These are phyloP conservation scores for Botrytis medusae DNA, from an alignment of 2,329 filamentous ascomycete genomes.

Conservation along the genomic window DNA sequence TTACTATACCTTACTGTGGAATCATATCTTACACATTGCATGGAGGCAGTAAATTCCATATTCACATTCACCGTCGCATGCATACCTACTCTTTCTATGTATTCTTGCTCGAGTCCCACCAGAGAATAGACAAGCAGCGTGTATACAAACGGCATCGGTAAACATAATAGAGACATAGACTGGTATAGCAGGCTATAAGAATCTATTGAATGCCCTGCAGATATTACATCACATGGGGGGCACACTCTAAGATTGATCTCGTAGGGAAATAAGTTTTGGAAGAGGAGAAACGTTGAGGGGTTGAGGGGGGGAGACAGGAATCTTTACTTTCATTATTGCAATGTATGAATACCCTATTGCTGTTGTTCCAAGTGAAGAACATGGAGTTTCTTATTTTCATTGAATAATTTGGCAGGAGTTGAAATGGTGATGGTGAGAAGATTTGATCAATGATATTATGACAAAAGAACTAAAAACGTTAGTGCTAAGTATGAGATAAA, in stretches of 20 bases:
- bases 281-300: fast-evolving
- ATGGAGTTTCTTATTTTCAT: neutral
- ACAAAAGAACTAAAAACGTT: neutral
- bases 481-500: neutral
- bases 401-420: neutral
- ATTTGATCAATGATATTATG: neutral
- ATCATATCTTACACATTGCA: neutral
- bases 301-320: neutral
- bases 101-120: neutral
- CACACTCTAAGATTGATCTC: neutral
- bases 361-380: neutral
- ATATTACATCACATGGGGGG: neutral
- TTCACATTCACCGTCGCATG: neutral
- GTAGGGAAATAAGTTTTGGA: neutral
- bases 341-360: neutral
- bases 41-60: neutral
- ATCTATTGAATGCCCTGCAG: neutral
- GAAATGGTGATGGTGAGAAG: neutral
- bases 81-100: neutral
- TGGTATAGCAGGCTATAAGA: too few relatives aligned
- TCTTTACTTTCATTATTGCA: fast-evolving
- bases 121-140: neutral
- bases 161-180: neutral
- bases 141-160: neutral
- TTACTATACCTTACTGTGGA: neutral